Conservation (phyloP, 2,329 filamentous ascomycete species). For the Fusarium nurragi region DNA sequence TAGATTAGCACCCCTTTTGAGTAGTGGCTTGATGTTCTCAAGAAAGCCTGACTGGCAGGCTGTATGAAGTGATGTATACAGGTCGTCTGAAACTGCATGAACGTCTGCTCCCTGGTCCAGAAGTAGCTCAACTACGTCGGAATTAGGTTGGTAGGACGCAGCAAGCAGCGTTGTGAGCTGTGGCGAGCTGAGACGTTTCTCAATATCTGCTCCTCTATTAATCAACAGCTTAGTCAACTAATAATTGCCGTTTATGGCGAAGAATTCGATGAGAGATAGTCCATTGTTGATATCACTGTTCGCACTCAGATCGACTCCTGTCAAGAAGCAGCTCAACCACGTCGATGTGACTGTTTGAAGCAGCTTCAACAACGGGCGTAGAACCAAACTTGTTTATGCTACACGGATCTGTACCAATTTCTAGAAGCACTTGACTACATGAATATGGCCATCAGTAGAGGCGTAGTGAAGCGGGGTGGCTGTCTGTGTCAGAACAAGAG, state of each 20-base stretch:
- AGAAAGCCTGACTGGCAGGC: accelerated
- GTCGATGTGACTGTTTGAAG: accelerated
- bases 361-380: accelerated
- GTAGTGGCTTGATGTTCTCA: background rate
- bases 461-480: background rate
- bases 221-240: background rate
- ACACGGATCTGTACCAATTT: accelerated
- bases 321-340: background rate
- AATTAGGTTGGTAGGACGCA: background rate
- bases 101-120: background rate
- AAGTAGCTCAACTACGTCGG: accelerated
- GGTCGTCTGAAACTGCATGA: accelerated
- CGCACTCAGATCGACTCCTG: background rate
- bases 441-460: accelerated
- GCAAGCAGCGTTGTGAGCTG: background rate
- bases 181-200: background rate
- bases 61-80: accelerated
- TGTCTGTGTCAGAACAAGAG: too few relatives aligned
- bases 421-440: accelerated
- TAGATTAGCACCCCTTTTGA: background rate
- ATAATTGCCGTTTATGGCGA: background rate
- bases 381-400: accelerated
- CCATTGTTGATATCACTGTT: background rate
- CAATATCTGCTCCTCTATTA: background rate
- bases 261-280: background rate